Base-by-base conservation (phyloP, 306 rosid species). In the Inga laurina region DNA sequence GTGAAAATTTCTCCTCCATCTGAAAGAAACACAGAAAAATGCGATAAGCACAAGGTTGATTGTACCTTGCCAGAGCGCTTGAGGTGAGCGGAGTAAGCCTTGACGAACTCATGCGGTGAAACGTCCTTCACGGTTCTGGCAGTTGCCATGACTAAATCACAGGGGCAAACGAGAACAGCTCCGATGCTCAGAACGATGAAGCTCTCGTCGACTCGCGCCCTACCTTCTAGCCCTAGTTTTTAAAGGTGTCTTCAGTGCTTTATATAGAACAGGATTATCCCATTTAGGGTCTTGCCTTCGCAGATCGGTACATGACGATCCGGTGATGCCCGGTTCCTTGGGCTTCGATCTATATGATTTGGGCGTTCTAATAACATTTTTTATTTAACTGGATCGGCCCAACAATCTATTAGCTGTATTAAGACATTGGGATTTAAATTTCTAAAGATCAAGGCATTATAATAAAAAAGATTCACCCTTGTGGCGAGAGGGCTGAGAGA, bases 31-130 rank as follows among this genome's bases (percentile, higher is more conserved):
- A 37, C n/a, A 51, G 34, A 21, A 2, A n/a, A 39, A 39, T 4
- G 15, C 14, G 56, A 46, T 57, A 59, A 27, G 71, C 10, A n/a
- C 7, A 1, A 16, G 41, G 16, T 39, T 56, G 13, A 66, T 21
- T 3, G 64, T 69, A 91, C 97, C 89, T 84, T 75, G 61, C 92
- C 97, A 15, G 94, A 91, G 14, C 93, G 90, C 76, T 92, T 92
- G 30, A 92, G 91, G 67, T 92, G 93, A 69, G 93, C 88, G 2
- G 97, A 78, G 74, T 92, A 92, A 62, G 94, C 94, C 91, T 92
- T 91, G 34, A 91, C 97, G 54, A 92, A 91, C 75, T 89, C 91
- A 68, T 91, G 97, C 16, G 97, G 97, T 4, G 93, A 89, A 34
- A 92, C 94, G 16, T 91, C 97, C 62, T 92, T 91, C 27, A 92